Evolutionary conservation across 768 basidiomycete species (phyloP).

Genomic region (Phanerodontia chrysosporium): DNA sequence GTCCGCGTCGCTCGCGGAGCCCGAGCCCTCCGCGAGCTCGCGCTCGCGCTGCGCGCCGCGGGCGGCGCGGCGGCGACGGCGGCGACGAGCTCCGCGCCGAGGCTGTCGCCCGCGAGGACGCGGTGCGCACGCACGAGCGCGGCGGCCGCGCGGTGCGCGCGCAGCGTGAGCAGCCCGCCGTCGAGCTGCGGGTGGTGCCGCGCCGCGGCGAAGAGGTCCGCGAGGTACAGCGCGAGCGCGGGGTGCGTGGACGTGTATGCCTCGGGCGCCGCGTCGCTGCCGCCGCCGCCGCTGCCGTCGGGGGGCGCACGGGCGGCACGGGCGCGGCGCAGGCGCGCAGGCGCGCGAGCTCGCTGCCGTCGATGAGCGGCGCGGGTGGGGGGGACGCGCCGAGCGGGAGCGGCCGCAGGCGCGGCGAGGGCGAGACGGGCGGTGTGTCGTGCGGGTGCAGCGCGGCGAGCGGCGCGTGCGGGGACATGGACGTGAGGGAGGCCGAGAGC

Average conservation of each 20-base stretch:
- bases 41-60: background rate
- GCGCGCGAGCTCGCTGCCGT: constrained; percentile 23
- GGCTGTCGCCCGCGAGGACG: constrained; percentile 57
- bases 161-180: constrained; percentile 59
- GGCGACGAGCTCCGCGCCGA: constrained; percentile 54
- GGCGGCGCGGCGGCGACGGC: constrained; percentile 17
- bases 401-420: constrained; percentile 30
- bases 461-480: constrained; percentile 18
- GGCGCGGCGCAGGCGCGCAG: constrained; percentile 26
- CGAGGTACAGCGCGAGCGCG: constrained; percentile 56
- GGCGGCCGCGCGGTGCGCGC: constrained; percentile 58
- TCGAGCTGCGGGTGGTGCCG: constrained; percentile 70
- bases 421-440: constrained; percentile 17
- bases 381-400: constrained; percentile 1
- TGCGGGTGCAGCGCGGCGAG: constrained; percentile 15
- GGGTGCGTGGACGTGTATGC: constrained; percentile 44
- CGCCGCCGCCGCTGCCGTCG: too few species aligned
- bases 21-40: background rate
- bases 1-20: constrained; percentile 5
- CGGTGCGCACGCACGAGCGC: constrained; percentile 64
- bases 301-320: constrained; percentile 11
- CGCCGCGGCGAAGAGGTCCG: constrained; percentile 70
- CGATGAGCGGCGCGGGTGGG: constrained; percentile 25
- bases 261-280: constrained; percentile 1
- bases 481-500: constrained; percentile 20